Evolutionary conservation across 306 rosid genomes (phyloP), one percentile per base, ranked within the genome.

Genomic region (Gastrolobium bilobum): DNA sequence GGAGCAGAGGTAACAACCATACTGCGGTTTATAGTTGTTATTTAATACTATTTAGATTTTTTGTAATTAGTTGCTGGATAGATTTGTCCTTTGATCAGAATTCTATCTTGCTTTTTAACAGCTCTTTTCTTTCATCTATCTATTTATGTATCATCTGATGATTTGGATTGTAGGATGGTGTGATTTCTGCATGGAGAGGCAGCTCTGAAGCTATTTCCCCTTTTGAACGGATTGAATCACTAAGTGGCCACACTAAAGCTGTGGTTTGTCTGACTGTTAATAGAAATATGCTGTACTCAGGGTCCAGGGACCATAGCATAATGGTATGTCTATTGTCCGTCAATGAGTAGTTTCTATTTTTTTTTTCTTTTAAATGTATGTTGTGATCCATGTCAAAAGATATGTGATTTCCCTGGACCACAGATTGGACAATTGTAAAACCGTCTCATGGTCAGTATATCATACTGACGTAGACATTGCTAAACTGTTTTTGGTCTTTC

Each of bases 241-340:
- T 89, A 4, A 52, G 44, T 54, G 88, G 89, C 76, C 86, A 89
- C 76, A 64, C 46, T 11, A 53, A 39, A 26, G 75, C 78, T 1
- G 84, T 72, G 2, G 33, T 40, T 39, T 83, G 81, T 34, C 58
- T 85, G 15, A 52, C 83, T 57, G 66, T 79, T 70, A 85, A 86
- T 46, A 10, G 47, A 9, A 64, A 83, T 0, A 83, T 34, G 80
- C 2, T 89, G 48, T 87, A 53, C 73, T 87, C 84, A 0, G 89
- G 89, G 34, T 87, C 88, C 26, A 71, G 20, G 75, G 88, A 89
- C 79, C 78, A 76, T 9, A 80, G 68, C 72, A 85, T 87, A 44
- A 81, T 72, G 88, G 91, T 83, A 54, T 54, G 58, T 4, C 5
- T 10, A 6, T 51, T 39, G 40, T 7, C 13, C 9, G 2, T 47